Base-by-base conservation (phyloP, 192 early-diverging fungal species). In the Backusella parvicylindrica region DNA sequence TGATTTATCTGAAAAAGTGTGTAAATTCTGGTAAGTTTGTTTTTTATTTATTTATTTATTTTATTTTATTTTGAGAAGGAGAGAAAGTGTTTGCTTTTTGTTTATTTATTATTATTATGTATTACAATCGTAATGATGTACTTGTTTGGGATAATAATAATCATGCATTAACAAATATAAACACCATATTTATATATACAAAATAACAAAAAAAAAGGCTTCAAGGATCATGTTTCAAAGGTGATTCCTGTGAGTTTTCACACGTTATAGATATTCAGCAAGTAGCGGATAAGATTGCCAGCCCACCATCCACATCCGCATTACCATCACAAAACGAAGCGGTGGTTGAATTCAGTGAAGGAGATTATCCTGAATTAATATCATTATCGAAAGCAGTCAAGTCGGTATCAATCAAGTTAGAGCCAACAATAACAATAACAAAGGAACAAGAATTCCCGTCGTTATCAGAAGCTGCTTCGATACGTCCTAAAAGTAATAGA, bases 11-110 rank as follows among this genome's bases (percentile, higher is more conserved):
- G 75, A 77, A 15, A 85, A 81, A 72, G 76, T 85, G n/a, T 88
- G 87, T 69, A 88, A 88, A 72, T 88, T 86, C 60, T 88, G 87
- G 87, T 88, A 83, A 82, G 81, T 71, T 71, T 50, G 3, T 50
- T 50, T 3, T 21, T 50, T 50, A 6, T 41, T 41, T 41, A 13
- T 41, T 41, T 41, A 6, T 37, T 37, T 37, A 6, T 37, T 37
- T 37, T 37, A 6, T 37, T 37, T 37, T 1, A 5, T 16, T 11
- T 35, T 21, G 35, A 47, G 6, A 31, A 53, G 21, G 21, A 36
- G 28, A 47, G 21, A n/a, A 18, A 64, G 35, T n/a, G 50, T 35
- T 31, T 28, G 11, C 8, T 64, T 28, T 26, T 11, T 64, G 21
- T 35, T 35, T 35, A 35, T 35, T 35, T 35, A 3, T 35, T 35